Conservation (phyloP, 345 rosid species). For the Isatis tinctoria region DNA sequence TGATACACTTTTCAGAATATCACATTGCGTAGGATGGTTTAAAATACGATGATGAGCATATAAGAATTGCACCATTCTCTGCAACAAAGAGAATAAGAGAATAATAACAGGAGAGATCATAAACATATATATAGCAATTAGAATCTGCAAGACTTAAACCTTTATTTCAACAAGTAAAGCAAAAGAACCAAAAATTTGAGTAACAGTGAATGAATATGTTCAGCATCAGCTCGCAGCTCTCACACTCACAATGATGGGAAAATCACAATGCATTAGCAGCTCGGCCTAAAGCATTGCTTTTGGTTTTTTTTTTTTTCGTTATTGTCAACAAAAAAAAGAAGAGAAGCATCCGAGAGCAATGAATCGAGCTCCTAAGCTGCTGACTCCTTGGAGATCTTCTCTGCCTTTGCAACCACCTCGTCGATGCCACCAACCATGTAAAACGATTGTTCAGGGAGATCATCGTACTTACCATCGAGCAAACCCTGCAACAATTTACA, state of each 20-base stretch:
- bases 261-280: not conserved
- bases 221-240: conserved; percentile 22
- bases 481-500: conserved; percentile 18
- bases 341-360: not conserved
- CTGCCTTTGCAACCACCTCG: conserved; percentile 49
- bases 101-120: not conserved
- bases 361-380: conserved; percentile 23
- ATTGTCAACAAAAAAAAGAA: conserved; percentile 10
- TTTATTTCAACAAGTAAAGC: conserved; percentile 20
- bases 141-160: conserved; percentile 18
- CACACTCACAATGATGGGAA: conserved; percentile 1
- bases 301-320: conserved; percentile 10
- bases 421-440: conserved; percentile 67
- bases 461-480: conserved; percentile 33
- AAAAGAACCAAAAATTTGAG: conserved; percentile 26
- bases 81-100: not conserved
- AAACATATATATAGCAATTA: not conserved
- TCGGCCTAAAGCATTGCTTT: not conserved
- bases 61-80: not conserved
- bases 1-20: not conserved
- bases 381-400: conserved; percentile 34
- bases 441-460: conserved; percentile 55
- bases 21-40: not conserved
- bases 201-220: conserved; percentile 13
- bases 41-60: not conserved